Conservation (phyloP, 1,139 yeast species). For the Yamadazyma siamensis region DNA sequence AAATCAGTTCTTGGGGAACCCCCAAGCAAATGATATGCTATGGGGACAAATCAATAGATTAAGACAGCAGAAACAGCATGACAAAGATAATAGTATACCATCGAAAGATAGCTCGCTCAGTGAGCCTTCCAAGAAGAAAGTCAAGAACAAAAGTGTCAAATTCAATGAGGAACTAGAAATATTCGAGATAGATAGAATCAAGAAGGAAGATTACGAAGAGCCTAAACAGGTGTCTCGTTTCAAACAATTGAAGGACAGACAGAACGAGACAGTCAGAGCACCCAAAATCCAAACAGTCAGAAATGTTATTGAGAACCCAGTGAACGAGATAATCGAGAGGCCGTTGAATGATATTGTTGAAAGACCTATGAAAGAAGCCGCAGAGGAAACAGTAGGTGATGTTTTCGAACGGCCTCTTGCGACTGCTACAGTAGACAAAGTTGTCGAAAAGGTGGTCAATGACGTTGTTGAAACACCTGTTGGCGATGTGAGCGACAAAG, state of each 20-base stretch:
- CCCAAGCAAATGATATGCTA: slow-evolving; percentile 20
- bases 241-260: slow-evolving; percentile 17
- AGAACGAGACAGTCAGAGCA: slow-evolving; percentile 1
- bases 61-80: slow-evolving; percentile 13
- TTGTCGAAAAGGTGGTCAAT: slow-evolving; percentile 7
- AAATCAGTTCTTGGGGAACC: slow-evolving; percentile 8
- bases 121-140: slow-evolving; percentile 1
- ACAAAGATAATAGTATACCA: too few relatives aligned
- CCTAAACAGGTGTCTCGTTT: slow-evolving; percentile 31
- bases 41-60: slow-evolving; percentile 29
- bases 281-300: neutral
- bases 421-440: slow-evolving; percentile 9
- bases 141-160: slow-evolving; percentile 41
- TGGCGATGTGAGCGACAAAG: slow-evolving; percentile 6
- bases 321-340: slow-evolving; percentile 7
- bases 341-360: slow-evolving; percentile 9
- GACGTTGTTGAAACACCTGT: slow-evolving; percentile 10
- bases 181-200: slow-evolving; percentile 58
- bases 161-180: slow-evolving; percentile 52
- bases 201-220: slow-evolving; percentile 31
- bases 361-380: slow-evolving; percentile 5
- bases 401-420: slow-evolving; percentile 7
- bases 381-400: slow-evolving; percentile 10
- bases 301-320: slow-evolving; percentile 5
- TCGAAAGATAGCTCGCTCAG: slow-evolving; percentile 1